Base-by-base conservation (phyloP, 192 early-diverging fungal species). In the Chytriomyces hyalinus region DNA sequence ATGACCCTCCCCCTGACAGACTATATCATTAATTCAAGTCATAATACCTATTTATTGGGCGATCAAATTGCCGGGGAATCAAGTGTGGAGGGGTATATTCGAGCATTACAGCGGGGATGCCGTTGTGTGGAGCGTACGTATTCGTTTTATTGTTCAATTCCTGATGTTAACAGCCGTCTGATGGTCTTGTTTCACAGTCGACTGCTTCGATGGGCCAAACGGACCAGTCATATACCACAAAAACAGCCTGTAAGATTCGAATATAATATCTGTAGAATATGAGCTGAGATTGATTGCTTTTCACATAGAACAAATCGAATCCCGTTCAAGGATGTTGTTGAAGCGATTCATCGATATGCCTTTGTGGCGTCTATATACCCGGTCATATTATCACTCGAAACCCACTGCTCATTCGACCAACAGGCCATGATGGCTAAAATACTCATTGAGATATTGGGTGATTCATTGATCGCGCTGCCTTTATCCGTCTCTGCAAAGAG, bases 1-100 rank as follows among this genome's bases (percentile, higher is more conserved):
- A 93, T 93, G 91, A 80, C 82, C 26, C 84, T 84, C 67, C 91
- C 93, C 4, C 72, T 96, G 7, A 89, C 84, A 64, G 87, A 93
- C 68, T 97, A 97, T 81, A 95, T 87, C 53, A 92, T 97, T 57
- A 90, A 91, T 63, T 91, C 94, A 0, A 94, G 93, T 20, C 96
- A 97, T 75, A 97, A 97, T 79, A 97, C 96, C 67, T 90, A 97
- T 76, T 87, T 97, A 17, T 78, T 92, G 0, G 90, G 94, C 9
- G 90, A 96, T 70, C 96, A 97, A 83, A 77, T 97, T 5, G 86
- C 90, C 3, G 90, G 94, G 3, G 83, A 90, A 45, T 88, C 91
- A 11, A 92, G 93, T 2, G 92, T 96, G 3, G 95, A 96, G 77
- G 91, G 91, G 6, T 97, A 97, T 76, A 93, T 96, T 53, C 84